A percentile compares a stretch with the other conserved stretches of the same genome.
Evolutionary conservation across 2,329 filamentous ascomycete genomes (phyloP).

Genomic region (Cladophialophora bantiana): DNA sequence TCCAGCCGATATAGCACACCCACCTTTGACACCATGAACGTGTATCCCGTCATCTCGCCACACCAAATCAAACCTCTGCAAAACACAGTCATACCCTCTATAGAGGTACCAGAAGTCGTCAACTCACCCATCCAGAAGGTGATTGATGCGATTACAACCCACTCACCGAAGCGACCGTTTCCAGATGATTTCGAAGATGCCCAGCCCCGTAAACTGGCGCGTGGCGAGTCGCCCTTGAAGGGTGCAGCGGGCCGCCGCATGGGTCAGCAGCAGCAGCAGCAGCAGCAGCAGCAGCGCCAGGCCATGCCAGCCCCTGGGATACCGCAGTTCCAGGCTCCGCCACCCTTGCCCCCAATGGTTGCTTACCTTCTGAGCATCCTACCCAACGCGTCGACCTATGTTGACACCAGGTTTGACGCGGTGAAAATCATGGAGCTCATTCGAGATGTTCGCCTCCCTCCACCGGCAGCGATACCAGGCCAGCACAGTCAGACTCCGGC

Average conservation of each 20-base stretch:
- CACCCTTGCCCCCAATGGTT: slow-evolving; percentile 74
- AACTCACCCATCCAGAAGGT: slow-evolving; percentile 49
- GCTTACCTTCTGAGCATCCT: slow-evolving; percentile 73
- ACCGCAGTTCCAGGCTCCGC: slow-evolving; percentile 63
- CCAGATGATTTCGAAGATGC: slow-evolving; percentile 74
- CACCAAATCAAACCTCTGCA: slow-evolving; percentile 75
- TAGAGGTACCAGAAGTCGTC: slow-evolving; percentile 38
- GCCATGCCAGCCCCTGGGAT: slow-evolving; percentile 43
- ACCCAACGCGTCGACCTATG: slow-evolving; percentile 75
- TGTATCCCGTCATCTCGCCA: slow-evolving; percentile 84
- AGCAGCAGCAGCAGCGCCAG: slow-evolving; percentile 44
- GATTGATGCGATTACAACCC: slow-evolving; percentile 47
- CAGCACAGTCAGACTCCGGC: slow-evolving; percentile 28
- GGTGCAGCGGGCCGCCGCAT: slow-evolving; percentile 84
- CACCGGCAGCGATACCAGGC: slow-evolving; percentile 62
- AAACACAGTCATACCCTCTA: slow-evolving; percentile 51
- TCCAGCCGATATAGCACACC: slow-evolving; percentile 74
- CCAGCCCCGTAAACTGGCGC: slow-evolving; percentile 82
- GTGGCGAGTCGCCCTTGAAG: slow-evolving; percentile 92
- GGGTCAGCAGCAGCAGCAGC: slow-evolving; percentile 64
- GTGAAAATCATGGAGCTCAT: slow-evolving; percentile 76
- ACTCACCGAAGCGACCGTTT: slow-evolving; percentile 64
- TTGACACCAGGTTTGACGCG: slow-evolving; percentile 72
- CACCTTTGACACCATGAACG: slow-evolving; percentile 79
- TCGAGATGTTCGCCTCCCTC: slow-evolving; percentile 50